Percentiles rank a stretch among this genome's conserved stretches.
Evolutionary conservation across 2,329 filamentous ascomycete species (phyloP).

Genomic region (Dothideomycetes sp.): DNA sequence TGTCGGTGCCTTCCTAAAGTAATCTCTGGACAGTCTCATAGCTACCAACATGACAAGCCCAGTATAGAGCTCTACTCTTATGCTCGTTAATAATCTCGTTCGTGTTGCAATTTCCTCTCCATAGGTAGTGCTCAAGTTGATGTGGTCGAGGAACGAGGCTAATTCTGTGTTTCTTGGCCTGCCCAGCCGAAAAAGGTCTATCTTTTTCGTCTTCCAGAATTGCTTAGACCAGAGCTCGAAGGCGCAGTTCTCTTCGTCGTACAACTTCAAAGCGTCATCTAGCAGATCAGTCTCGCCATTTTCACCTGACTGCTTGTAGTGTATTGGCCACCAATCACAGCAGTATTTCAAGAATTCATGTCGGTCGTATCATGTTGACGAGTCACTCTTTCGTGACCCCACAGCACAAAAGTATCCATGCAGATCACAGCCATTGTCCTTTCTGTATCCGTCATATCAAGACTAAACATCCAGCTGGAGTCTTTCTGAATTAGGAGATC

Average conservation of each 20-base stretch:
- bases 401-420: neutral
- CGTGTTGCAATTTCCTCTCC: neutral
- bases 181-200: too few relatives aligned
- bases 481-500: neutral
- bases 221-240: too few relatives aligned
- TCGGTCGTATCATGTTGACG: neutral
- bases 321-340: too few relatives aligned
- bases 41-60: neutral
- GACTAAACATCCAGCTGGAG: neutral
- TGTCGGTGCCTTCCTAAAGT: neutral
- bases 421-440: slow-evolving; percentile 12
- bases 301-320: neutral
- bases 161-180: too few relatives aligned
- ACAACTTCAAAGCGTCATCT: neutral
- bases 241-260: too few relatives aligned
- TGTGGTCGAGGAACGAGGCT: too few relatives aligned
- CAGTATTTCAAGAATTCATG: too few relatives aligned
- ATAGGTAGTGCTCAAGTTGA: too few relatives aligned
- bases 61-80: slow-evolving; percentile 16
- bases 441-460: slow-evolving; percentile 6
- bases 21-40: neutral
- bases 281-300: neutral
- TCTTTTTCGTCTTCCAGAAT: too few relatives aligned
- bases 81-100: neutral
- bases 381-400: neutral